A percentile compares a stretch with the other conserved stretches of the same genome.
Conservation (phyloP, 257 asterid genomes). For the Capsicum chinense region DNA sequence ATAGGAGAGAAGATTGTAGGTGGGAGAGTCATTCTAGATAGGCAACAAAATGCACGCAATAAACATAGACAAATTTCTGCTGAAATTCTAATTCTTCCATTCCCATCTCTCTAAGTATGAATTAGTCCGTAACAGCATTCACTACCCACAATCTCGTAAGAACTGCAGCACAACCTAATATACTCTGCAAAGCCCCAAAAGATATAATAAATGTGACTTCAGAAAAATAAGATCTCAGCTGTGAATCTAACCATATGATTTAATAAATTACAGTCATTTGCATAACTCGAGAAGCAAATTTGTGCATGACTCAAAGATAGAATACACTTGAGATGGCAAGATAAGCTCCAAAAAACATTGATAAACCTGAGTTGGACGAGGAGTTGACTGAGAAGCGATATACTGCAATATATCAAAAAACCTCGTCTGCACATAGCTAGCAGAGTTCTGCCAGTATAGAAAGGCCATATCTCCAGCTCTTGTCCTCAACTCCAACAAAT, state of each 20-base stretch:
- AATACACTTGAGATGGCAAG: constrained; percentile 16
- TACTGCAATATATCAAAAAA: constrained; percentile 47
- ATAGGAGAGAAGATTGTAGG: not conserved
- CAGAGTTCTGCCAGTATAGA: constrained; percentile 46
- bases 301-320: constrained; percentile 4
- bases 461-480: constrained; percentile 25
- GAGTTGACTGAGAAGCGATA: constrained; percentile 45
- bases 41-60: constrained; percentile 2
- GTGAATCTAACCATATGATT: not conserved
- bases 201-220: not conserved
- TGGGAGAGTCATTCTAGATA: not conserved
- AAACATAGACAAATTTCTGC: not conserved
- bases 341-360: not conserved
- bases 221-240: not conserved
- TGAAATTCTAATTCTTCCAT: not conserved
- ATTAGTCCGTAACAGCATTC: not conserved
- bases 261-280: not conserved
- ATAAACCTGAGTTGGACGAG: constrained; percentile 28
- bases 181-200: constrained; percentile 1
- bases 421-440: constrained; percentile 41
- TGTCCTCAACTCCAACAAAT: constrained; percentile 44
- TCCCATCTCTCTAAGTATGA: not conserved
- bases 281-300: not conserved
- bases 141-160: not conserved
- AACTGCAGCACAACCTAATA: not conserved